Percentiles rank a stretch among this genome's conserved stretches.
These are phyloP conservation scores for Davidsoniella australis DNA, from an alignment of 2,329 filamentous ascomycete species.

Conservation along the genomic window DNA sequence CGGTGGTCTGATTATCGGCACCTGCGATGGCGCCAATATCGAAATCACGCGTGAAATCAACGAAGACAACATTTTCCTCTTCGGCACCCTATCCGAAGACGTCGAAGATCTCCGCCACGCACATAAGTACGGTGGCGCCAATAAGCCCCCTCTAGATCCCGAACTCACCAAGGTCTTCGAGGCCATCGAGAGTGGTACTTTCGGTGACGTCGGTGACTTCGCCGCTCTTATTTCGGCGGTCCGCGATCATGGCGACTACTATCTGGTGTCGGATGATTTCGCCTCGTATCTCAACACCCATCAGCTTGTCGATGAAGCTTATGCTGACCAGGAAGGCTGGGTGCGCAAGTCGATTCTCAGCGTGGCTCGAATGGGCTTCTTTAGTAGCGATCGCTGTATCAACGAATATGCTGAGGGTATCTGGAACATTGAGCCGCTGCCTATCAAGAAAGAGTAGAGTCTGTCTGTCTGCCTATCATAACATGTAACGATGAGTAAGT, in stretches of 20 bases:
- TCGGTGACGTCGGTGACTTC: conserved; percentile 67
- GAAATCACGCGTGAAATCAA: conserved; percentile 96
- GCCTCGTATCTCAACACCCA: conserved; percentile 88
- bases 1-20: conserved; percentile 91
- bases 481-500: too few relatives aligned
- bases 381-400: conserved; percentile 86
- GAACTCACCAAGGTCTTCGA: conserved; percentile 69
- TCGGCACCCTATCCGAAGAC: conserved; percentile 88
- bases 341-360: conserved; percentile 74
- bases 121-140: conserved; percentile 67
- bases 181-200: conserved; percentile 60
- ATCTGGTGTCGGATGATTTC: conserved; percentile 95
- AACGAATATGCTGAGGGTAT: conserved; percentile 94
- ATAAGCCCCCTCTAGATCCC: conserved; percentile 39
- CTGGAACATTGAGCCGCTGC: conserved; percentile 84
- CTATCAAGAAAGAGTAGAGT: not conserved
- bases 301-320: conserved; percentile 75
- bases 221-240: conserved; percentile 71
- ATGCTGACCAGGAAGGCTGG: conserved; percentile 86
- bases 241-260: conserved; percentile 88
- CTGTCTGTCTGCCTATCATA: too few relatives aligned
- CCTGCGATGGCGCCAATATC: conserved; percentile 94
- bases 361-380: conserved; percentile 93
- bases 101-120: conserved; percentile 88
- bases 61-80: conserved; percentile 96